A percentile compares a stretch with the other conserved stretches of the same genome.
Evolutionary conservation across 495 filamentous ascomycete species (phyloP).

Genomic region (Talaromyces trachyspermus): DNA sequence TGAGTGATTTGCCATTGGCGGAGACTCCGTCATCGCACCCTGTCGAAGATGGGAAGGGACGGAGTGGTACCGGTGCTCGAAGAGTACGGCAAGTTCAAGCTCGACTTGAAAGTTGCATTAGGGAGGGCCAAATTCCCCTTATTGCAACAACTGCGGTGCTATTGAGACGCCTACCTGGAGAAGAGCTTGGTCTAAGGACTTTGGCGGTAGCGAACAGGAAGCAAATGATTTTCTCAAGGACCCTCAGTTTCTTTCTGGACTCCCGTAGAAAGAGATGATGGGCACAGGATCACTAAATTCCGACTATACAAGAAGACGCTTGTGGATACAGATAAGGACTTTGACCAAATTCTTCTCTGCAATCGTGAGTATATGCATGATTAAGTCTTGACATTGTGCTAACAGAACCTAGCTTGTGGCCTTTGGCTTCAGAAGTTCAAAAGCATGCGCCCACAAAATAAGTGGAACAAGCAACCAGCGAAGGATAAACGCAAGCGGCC

Average conservation of each 20-base stretch:
- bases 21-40: slow-evolving; percentile 26
- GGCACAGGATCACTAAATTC: slow-evolving; percentile 53
- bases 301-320: slow-evolving; percentile 73
- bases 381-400: slow-evolving; percentile 4
- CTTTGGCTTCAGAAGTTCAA: slow-evolving; percentile 88
- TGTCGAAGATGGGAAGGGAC: slow-evolving; percentile 20
- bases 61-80: slow-evolving; percentile 31
- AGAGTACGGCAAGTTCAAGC: slow-evolving; percentile 35
- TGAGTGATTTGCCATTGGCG: slow-evolving; percentile 30
- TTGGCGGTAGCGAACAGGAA: slow-evolving; percentile 52
- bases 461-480: slow-evolving; percentile 62
- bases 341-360: slow-evolving; percentile 67
- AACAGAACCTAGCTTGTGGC: slow-evolving; percentile 61
- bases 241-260: slow-evolving; percentile 56
- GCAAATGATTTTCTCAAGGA: slow-evolving; percentile 61
- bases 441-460: slow-evolving; percentile 69
- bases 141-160: slow-evolving; percentile 84
- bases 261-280: slow-evolving; percentile 50
- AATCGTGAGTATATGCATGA: slow-evolving; percentile 58
- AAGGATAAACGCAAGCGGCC: slow-evolving; percentile 38
- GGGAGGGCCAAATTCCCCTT: slow-evolving; percentile 72
- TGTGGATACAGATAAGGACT: slow-evolving; percentile 55
- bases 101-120: slow-evolving; percentile 56
- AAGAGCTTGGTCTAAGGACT: slow-evolving; percentile 70
- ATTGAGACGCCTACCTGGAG: slow-evolving; percentile 96